Evolutionary conservation across 225 moss, liverwort and hornwort species (phyloP).

Genomic region (Sphagnum tenellum): DNA sequence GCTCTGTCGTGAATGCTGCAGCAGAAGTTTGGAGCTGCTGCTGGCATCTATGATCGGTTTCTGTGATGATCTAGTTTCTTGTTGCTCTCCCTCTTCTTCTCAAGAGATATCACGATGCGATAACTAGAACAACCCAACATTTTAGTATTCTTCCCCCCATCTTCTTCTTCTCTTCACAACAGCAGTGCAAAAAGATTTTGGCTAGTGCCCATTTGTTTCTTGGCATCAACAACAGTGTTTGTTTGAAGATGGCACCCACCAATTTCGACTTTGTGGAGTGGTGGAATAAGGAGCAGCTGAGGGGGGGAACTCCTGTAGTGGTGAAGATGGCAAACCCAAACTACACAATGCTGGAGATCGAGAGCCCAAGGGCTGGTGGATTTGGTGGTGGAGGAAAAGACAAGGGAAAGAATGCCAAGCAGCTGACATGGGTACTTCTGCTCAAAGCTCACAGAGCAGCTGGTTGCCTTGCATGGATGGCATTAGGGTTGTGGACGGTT

Average conservation of each 20-base stretch:
- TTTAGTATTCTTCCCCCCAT: no score
- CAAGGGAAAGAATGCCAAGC: conserved; percentile 56
- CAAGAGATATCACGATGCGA: no score
- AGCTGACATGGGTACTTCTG: conserved; percentile 50
- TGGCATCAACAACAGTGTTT: neutral
- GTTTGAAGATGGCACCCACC: conserved; percentile 38
- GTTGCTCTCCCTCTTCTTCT: no score
- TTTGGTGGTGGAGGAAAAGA: conserved; percentile 44
- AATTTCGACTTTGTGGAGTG: conserved; percentile 57
- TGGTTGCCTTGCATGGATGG: conserved; percentile 56
- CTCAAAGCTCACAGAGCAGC: conserved; percentile 51
- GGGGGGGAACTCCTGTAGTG: conserved; percentile 23
- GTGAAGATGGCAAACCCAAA: conserved; percentile 62
- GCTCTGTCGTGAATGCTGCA: no score
- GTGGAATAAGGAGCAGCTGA: conserved; percentile 54
- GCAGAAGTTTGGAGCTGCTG: no score
- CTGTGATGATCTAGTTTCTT: no score
- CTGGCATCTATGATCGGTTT: no score
- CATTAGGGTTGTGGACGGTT: conserved; percentile 40
- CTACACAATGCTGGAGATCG: conserved; percentile 50
- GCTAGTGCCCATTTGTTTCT: no score
- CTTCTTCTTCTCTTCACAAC: no score
- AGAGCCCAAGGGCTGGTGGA: conserved; percentile 51
- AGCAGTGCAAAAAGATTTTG: no score
- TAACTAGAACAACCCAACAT: no score